Evolutionary conservation across 1,139 yeast genomes (phyloP).

Genomic region (Sugiyamaella pinicola): DNA sequence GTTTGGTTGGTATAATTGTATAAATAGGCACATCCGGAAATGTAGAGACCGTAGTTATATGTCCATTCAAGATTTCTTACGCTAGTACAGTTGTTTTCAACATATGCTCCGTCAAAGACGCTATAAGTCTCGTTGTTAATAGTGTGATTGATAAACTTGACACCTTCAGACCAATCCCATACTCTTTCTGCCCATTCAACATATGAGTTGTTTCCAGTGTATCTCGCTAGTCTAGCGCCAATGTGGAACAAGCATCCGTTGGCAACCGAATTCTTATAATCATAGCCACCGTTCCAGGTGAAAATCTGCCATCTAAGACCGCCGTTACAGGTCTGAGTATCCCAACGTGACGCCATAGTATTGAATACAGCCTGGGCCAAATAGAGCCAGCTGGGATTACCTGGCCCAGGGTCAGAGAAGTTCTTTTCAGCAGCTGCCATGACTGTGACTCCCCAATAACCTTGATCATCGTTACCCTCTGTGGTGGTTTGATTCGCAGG

Average conservation of each 20-base stretch:
- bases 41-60: slow-evolving; percentile 73
- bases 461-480: slow-evolving; percentile 93
- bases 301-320: slow-evolving; percentile 88
- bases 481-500: slow-evolving; percentile 74
- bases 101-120: slow-evolving; percentile 64
- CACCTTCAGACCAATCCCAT: slow-evolving; percentile 68
- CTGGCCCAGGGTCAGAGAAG: slow-evolving; percentile 61
- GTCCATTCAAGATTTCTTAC: slow-evolving; percentile 66
- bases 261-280: slow-evolving; percentile 76
- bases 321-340: slow-evolving; percentile 61
- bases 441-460: slow-evolving; percentile 84
- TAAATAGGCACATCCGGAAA: slow-evolving; percentile 73
- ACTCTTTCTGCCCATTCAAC: slow-evolving; percentile 64
- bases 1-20: slow-evolving; percentile 63
- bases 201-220: slow-evolving; percentile 56
- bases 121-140: slow-evolving; percentile 39
- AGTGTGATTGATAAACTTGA: slow-evolving; percentile 49
- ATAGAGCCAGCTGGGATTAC: slow-evolving; percentile 63
- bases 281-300: slow-evolving; percentile 73
- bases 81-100: slow-evolving; percentile 57
- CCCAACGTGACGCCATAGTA: slow-evolving; percentile 79
- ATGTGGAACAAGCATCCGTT: slow-evolving; percentile 77
- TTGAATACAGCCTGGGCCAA: slow-evolving; percentile 76
- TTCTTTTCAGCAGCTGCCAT: slow-evolving; percentile 84
- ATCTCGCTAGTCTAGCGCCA: slow-evolving; percentile 76